phyloP scores from a whole-genome alignment of 306 rosid species.

The Cucumis melo region DNA sequence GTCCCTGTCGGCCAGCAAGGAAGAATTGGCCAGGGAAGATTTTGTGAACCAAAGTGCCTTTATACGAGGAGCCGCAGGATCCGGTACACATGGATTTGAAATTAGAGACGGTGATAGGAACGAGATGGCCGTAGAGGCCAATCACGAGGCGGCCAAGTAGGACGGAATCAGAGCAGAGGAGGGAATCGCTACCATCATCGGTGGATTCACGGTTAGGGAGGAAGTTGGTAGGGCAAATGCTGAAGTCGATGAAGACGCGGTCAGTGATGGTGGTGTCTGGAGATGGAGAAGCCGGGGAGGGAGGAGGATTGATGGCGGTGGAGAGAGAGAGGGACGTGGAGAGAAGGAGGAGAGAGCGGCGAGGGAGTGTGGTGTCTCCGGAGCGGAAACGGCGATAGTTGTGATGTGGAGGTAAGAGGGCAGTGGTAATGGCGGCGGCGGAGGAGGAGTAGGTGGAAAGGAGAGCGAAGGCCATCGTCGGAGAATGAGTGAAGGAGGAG shows the following conservation, averaged over 20 bases:
- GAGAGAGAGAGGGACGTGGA: conserved; percentile 29
- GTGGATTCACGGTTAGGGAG: conserved; percentile 38
- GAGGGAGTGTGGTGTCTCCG: conserved; percentile 13
- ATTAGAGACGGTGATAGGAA: conserved; percentile 64
- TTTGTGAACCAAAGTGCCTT: conserved; percentile 60
- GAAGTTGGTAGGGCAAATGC: conserved; percentile 67
- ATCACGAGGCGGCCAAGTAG: conserved; percentile 62
- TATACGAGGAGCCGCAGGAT: conserved; percentile 38
- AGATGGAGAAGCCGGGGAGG: conserved; percentile 4
- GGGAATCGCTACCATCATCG: conserved; percentile 15
- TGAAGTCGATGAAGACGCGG: conserved; percentile 82
- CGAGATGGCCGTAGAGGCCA: conserved; percentile 74
- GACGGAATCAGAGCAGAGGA: conserved; percentile 67
- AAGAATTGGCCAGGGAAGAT: conserved; percentile 66
- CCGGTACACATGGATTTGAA: conserved; percentile 66
- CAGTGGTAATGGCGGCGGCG: conserved; percentile 1
- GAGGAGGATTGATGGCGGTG: conserved; percentile 1
- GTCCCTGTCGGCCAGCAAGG: conserved; percentile 77
- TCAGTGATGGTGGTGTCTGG: conserved; percentile 71
- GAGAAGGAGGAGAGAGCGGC: conserved; percentile 43
- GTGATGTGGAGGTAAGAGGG: neutral
- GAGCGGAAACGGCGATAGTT: conserved; percentile 1
- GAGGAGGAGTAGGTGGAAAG: conserved; percentile 12
- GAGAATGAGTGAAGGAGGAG: conserved; percentile 10
- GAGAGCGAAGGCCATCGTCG: conserved; percentile 38